Evolutionary conservation across 2,329 filamentous ascomycete genomes (phyloP).

Genomic region (Verticillium tricorpus): DNA sequence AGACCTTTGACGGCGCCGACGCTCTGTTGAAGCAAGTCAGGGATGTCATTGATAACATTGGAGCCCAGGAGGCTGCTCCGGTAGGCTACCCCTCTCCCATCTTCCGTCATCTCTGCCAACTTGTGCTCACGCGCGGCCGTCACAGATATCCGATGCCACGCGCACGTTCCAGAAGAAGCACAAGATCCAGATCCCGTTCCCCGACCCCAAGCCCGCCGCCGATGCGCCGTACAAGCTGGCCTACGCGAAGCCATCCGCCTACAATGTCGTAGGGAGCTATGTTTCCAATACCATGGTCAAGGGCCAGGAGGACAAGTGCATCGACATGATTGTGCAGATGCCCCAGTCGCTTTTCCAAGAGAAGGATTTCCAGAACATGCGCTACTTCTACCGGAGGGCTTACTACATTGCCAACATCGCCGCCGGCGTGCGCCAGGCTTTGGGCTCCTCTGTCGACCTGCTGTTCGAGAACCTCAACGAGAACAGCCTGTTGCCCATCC

Average conservation of each 20-base stretch:
- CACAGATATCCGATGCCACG: conserved; percentile 64
- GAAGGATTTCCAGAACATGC: conserved; percentile 88
- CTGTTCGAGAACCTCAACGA: conserved; percentile 65
- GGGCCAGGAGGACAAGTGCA: conserved; percentile 49
- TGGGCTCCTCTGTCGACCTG: conserved; percentile 50
- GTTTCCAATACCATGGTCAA: conserved; percentile 70
- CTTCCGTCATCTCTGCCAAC: conserved; percentile 6
- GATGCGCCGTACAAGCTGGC: conserved; percentile 79
- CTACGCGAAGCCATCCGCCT: conserved; percentile 68
- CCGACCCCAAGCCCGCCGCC: conserved; percentile 69
- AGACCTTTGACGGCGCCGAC: conserved; percentile 43
- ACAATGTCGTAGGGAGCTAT: conserved; percentile 90
- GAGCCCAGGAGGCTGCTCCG: conserved; percentile 42
- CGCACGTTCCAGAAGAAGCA: conserved; percentile 63
- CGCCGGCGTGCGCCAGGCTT: conserved; percentile 57
- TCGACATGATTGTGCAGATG: conserved; percentile 88
- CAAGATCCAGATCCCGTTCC: conserved; percentile 75
- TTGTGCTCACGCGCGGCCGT: background rate
- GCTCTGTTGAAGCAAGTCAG: conserved; percentile 48
- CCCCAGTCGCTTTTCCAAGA: conserved; percentile 77
- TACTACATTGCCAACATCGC: conserved; percentile 86
- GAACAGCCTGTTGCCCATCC: conserved; percentile 71
- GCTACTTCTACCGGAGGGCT: conserved; percentile 91
- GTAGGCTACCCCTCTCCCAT: conserved; percentile 30
- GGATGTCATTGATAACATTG: conserved; percentile 44